Percentiles rank a stretch among this genome's conserved stretches.
phyloP scores from a whole-genome alignment of 2,329 filamentous ascomycete genomes.

The Penicillium sp. region DNA sequence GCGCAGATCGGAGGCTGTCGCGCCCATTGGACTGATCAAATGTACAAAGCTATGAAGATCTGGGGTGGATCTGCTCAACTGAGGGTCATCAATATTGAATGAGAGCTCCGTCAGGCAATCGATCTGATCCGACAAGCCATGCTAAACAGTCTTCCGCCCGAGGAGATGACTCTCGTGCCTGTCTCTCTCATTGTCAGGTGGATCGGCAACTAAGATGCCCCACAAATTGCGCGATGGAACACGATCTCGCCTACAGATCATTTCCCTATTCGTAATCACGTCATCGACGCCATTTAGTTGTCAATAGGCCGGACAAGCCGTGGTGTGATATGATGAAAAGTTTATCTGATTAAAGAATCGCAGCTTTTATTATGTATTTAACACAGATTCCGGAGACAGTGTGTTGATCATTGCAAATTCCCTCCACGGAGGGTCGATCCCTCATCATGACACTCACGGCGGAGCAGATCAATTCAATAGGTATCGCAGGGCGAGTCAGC shows the following conservation, averaged over 20 bases:
- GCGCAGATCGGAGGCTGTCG: neutral
- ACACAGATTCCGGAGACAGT: neutral
- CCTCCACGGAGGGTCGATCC: slow-evolving; percentile 1
- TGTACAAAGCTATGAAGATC: neutral
- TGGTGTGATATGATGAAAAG: neutral
- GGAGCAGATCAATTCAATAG: slow-evolving; percentile 26
- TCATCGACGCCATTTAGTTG: slow-evolving; percentile 9
- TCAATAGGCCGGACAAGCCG: slow-evolving; percentile 4
- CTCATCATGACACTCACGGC: slow-evolving; percentile 23
- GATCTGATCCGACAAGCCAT: neutral
- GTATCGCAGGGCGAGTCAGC: slow-evolving; percentile 31
- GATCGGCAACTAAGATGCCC: neutral
- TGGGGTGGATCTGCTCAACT: neutral
- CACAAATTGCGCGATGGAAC: neutral
- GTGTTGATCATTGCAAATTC: neutral
- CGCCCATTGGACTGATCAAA: neutral
- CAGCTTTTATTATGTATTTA: neutral
- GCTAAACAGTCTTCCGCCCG: too few species aligned
- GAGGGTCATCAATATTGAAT: neutral
- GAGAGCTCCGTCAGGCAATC: neutral
- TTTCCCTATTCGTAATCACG: slow-evolving; percentile 8
- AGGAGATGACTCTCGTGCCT: neutral
- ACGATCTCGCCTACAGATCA: neutral
- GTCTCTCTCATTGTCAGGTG: neutral
- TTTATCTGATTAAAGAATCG: neutral